These are phyloP conservation scores for Euphorbia corollata DNA, from an alignment of 441 rosid genomes.

Conservation along the genomic window DNA sequence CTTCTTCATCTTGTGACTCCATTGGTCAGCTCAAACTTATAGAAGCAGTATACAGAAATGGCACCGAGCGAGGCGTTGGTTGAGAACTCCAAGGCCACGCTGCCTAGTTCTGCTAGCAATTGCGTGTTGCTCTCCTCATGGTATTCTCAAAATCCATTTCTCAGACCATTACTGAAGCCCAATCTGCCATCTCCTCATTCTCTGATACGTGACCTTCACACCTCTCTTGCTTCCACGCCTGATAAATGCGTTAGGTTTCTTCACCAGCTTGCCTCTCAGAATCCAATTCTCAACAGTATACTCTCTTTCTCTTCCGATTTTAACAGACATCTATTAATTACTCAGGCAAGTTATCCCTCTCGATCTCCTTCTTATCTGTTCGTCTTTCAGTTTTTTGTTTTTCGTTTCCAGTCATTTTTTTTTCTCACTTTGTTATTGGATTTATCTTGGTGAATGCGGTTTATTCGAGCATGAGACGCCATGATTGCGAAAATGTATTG, in stretches of 20 bases:
- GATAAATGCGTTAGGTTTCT: conserved; percentile 32
- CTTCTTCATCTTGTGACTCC: not conserved
- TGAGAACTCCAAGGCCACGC: conserved; percentile 20
- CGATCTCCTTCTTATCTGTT: not conserved
- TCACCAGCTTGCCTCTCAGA: conserved; percentile 36
- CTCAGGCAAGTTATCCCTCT: conserved; percentile 32
- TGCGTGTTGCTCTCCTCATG: conserved; percentile 38
- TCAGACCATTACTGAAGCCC: conserved; percentile 23
- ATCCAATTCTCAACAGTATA: conserved; percentile 41
- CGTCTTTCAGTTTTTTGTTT: not conserved
- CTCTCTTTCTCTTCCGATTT: conserved; percentile 39
- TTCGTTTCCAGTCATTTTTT: not conserved
- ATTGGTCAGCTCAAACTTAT: not conserved
- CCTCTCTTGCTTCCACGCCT: conserved; percentile 34
- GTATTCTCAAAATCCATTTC: conserved; percentile 39
- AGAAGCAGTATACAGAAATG: conserved; percentile 21
- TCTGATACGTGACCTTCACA: conserved; percentile 34
- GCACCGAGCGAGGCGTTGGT: conserved; percentile 25
- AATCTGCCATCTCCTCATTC: conserved; percentile 28
- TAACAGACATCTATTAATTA: conserved; percentile 29
- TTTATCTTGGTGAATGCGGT: no score
- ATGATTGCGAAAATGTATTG: no score
- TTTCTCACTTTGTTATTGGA: not conserved
- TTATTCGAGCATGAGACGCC: not conserved
- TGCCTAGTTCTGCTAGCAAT: conserved; percentile 19